Evolutionary conservation across 2,329 filamentous ascomycete species (phyloP).

Genomic region (Apiospora malaysiana): DNA sequence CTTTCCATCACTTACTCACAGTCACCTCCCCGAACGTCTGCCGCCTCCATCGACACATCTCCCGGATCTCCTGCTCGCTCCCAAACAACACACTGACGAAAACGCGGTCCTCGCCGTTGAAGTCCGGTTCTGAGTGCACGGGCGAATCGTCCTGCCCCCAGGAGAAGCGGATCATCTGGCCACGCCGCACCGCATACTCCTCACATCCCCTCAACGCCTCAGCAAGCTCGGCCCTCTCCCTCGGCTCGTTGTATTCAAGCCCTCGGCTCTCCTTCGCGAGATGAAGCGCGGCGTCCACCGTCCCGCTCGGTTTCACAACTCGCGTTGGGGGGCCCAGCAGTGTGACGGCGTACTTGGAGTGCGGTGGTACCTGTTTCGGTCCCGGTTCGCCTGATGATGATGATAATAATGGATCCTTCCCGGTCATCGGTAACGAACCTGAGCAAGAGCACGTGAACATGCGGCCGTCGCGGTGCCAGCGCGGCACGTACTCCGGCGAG

Average conservation of each 20-base stretch:
- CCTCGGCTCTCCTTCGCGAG: background rate
- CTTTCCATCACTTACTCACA: background rate
- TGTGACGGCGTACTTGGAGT: constrained; percentile 27
- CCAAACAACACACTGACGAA: constrained; percentile 25
- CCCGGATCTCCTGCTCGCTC: constrained; percentile 22
- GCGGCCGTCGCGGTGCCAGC: constrained; percentile 26
- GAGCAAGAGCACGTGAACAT: constrained; percentile 26
- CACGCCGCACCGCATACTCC: background rate
- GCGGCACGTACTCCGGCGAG: constrained; percentile 20
- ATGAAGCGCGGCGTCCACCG: background rate
- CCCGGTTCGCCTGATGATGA: background rate
- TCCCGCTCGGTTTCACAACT: background rate
- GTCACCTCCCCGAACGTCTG: background rate
- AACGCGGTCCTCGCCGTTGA: constrained; percentile 14
- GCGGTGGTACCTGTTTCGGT: constrained; percentile 13
- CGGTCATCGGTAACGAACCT: background rate
- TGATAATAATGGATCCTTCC: background rate
- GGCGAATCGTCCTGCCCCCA: constrained; percentile 24
- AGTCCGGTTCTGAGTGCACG: constrained; percentile 27
- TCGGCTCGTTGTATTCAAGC: background rate
- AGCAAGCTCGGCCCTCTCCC: constrained; percentile 13
- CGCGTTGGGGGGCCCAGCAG: constrained; percentile 25
- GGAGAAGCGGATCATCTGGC: constrained; percentile 25
- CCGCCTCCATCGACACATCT: constrained; percentile 22
- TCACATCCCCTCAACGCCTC: background rate